Percentiles rank a stretch among this genome's conserved stretches.
Conservation (phyloP, 192 early-diverging fungal genomes). For the Obelidium mucronatum region DNA sequence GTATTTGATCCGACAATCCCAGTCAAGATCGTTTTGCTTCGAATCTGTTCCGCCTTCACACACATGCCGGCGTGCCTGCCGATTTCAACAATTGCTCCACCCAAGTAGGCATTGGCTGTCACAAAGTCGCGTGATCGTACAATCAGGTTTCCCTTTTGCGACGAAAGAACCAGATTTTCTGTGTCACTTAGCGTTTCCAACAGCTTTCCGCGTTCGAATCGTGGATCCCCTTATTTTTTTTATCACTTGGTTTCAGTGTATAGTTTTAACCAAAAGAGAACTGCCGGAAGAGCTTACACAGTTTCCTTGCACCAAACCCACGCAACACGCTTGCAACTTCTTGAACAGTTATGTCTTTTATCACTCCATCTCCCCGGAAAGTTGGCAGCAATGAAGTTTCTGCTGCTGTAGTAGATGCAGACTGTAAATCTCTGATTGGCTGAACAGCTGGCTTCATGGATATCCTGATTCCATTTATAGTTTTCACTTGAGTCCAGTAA, state of each 20-base stretch:
- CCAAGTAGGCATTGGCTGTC: conserved; percentile 23
- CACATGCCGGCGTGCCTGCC: neutral
- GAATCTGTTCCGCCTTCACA: neutral
- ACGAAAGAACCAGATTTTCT: conserved; percentile 13
- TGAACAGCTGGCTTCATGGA: neutral
- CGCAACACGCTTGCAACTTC: conserved; percentile 29
- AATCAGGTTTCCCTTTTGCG: conserved; percentile 21
- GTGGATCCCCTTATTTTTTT: conserved; percentile 26
- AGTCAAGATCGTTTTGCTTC: neutral
- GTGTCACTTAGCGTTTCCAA: conserved; percentile 11
- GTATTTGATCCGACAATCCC: neutral
- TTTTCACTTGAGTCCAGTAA: conserved; percentile 17
- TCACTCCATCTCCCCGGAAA: conserved; percentile 23
- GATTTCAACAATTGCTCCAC: conserved; percentile 8
- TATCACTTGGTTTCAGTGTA: neutral
- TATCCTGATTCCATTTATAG: conserved; percentile 6
- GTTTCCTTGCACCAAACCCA: conserved; percentile 22
- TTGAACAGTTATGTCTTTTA: conserved; percentile 19
- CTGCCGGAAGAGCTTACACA: neutral
- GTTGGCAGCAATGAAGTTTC: conserved; percentile 16
- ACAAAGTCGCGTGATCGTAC: conserved; percentile 24
- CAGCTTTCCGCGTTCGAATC: conserved; percentile 27
- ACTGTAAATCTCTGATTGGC: too few relatives aligned
- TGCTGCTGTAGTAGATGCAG: neutral
- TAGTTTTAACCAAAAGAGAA: neutral